Percentiles rank a stretch among this genome's conserved stretches.
phyloP scores from a whole-genome alignment of 306 rosid genomes.

The Lagenaria siceraria region DNA sequence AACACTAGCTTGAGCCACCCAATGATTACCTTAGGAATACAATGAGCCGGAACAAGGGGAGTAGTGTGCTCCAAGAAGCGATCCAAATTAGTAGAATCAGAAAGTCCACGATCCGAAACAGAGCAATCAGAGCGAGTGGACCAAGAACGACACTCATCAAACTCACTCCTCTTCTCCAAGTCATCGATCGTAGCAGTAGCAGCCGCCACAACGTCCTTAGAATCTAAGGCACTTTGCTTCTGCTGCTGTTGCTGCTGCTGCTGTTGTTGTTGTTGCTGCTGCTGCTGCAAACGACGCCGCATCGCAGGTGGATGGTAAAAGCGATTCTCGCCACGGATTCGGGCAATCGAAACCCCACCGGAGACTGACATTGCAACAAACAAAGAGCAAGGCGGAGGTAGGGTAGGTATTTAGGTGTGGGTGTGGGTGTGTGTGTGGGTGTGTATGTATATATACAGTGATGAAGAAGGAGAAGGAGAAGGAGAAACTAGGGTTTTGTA shows the following conservation, averaged over 20 bases:
- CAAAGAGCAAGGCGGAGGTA: background rate
- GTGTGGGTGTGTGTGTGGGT: too few species aligned
- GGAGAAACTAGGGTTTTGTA: conserved; percentile 2
- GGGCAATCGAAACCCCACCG: conserved; percentile 53
- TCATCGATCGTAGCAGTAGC: conserved; percentile 14
- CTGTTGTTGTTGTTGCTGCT: conserved; percentile 5
- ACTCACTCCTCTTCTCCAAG: conserved; percentile 40
- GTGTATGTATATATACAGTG: background rate
- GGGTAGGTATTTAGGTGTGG: background rate
- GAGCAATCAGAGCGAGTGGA: conserved; percentile 34
- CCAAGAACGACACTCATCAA: conserved; percentile 37
- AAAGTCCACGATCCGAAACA: conserved; percentile 39
- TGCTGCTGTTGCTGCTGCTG: conserved; percentile 10
- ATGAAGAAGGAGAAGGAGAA: background rate
- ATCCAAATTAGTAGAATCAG: conserved; percentile 64
- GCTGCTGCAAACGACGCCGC: conserved; percentile 41
- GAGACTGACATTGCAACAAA: conserved; percentile 44
- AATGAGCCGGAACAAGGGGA: conserved; percentile 52
- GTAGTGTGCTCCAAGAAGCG: conserved; percentile 61
- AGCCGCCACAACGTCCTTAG: conserved; percentile 14
- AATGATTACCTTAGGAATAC: conserved; percentile 47
- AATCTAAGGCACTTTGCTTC: conserved; percentile 12
- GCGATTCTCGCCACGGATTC: conserved; percentile 62
- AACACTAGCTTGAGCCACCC: background rate
- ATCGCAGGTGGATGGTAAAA: conserved; percentile 77